phyloP scores from a whole-genome alignment of 2,329 filamentous ascomycete species.

The Clarireedia sp. region DNA sequence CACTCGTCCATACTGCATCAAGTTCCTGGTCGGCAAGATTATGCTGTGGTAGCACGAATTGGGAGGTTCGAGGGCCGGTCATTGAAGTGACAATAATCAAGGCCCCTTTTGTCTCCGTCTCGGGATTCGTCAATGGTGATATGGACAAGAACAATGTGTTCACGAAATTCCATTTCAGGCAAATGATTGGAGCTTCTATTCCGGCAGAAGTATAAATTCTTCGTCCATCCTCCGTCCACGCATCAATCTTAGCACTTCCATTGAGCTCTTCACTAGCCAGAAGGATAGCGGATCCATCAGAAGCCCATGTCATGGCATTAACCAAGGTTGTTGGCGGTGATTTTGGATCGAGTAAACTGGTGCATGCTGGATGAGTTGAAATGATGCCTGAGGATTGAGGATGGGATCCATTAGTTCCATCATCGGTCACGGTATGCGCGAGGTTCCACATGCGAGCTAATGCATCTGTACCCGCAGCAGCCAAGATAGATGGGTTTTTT shows the following conservation, averaged over 20 bases:
- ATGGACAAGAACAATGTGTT: conserved; percentile 49
- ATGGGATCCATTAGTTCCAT: conserved; percentile 14
- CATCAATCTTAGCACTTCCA: conserved; percentile 42
- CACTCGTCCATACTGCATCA: conserved; percentile 53
- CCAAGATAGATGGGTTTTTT: conserved; percentile 54
- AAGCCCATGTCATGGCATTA: conserved; percentile 54
- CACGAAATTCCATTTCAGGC: conserved; percentile 52
- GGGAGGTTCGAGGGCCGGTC: conserved; percentile 24
- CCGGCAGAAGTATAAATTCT: conserved; percentile 47
- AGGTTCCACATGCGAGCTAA: conserved; percentile 63
- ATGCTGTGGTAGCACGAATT: conserved; percentile 42
- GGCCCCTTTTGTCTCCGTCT: conserved; percentile 40
- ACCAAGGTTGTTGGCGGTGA: conserved; percentile 45
- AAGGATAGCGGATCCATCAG: conserved; percentile 47
- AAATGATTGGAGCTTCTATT: conserved; percentile 53
- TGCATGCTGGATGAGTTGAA: conserved; percentile 22
- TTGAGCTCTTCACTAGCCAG: conserved; percentile 47
- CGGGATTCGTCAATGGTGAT: conserved; percentile 38
- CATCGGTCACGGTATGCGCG: conserved; percentile 42
- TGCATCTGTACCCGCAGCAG: conserved; percentile 61
- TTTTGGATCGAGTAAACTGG: conserved; percentile 46
- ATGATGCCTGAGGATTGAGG: not conserved
- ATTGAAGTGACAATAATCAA: conserved; percentile 46
- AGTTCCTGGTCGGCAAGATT: conserved; percentile 44
- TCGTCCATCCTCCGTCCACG: conserved; percentile 48